These are phyloP conservation scores for Bruguiera parviflora DNA, from an alignment of 345 rosid genomes.

Conservation along the genomic window DNA sequence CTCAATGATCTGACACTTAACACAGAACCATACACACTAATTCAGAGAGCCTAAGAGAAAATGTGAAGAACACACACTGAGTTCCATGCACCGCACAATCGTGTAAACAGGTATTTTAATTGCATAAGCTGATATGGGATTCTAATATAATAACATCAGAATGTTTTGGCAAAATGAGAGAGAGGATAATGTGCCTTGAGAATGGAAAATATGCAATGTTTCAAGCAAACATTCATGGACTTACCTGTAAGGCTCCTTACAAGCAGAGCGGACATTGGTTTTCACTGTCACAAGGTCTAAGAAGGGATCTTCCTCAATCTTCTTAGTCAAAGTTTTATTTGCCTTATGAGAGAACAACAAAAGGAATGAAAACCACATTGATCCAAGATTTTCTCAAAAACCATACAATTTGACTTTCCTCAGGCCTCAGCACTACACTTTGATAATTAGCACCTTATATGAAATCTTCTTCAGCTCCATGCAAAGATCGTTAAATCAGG, in stretches of 20 bases:
- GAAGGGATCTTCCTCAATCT: slow-evolving; percentile 94
- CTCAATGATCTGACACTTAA: no score
- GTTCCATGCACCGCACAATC: neutral
- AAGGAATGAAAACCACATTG: neutral
- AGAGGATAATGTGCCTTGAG: neutral
- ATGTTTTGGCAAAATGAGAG: neutral
- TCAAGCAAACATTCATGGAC: slow-evolving; percentile 8
- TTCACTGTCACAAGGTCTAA: slow-evolving; percentile 79
- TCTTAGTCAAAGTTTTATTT: slow-evolving; percentile 79
- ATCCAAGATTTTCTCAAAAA: slow-evolving; percentile 5
- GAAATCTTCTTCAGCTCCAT: neutral
- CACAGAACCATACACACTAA: neutral
- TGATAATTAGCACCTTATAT: neutral
- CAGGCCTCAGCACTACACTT: neutral
- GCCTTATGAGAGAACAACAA: slow-evolving; percentile 45
- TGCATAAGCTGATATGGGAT: neutral
- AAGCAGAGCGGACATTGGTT: slow-evolving; percentile 72
- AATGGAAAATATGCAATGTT: neutral
- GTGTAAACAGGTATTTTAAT: neutral
- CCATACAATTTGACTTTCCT: neutral
- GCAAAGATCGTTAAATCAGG: neutral
- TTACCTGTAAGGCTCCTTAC: slow-evolving; percentile 96
- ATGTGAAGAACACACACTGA: neutral
- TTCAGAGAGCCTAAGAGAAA: neutral
- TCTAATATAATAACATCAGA: slow-evolving; percentile 6